Base-by-base conservation (phyloP, 345 rosid species). In the Schrenkiella parvula region DNA sequence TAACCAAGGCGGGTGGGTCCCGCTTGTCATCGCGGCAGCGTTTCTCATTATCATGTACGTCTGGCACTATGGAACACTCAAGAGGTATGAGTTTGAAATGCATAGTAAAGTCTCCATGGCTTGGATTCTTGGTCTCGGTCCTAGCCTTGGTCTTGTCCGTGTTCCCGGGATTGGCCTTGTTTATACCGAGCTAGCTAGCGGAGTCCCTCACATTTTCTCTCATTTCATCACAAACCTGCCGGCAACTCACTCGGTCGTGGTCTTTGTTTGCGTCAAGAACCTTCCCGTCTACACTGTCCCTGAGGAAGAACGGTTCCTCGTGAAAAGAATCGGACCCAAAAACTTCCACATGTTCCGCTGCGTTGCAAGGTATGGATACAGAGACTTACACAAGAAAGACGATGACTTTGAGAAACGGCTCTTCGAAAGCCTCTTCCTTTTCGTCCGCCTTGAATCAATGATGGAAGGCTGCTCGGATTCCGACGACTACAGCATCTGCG, bases 1-100 rank as follows among this genome's bases (percentile, higher is more conserved):
- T 18, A 78, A 89, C 75, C 92, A 85, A 73, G 96, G 96, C 9
- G 95, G 95, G 8, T 89, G 95, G 95, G 89, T 89, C 2, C 92
- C 95, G 13, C 89, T 89, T 0, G 96, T 80, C 58, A 84, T 89
- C 5, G 88, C 96, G 0, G 87, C 84, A 0, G 85, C 81, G 41
- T 89, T 87, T 80, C 86, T 89, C n/a, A 2, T 87, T 18, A 59
- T 87, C 71, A 89, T 89, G 96, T 84, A 83, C 14, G 77, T 79
- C 1, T 89, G 92, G 96, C 96, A 89, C 47, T 89, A 87, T 38
- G 96, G 96, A 54, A 84, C 87, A 0, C 57, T 83, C 75, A 87
- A 87, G 68, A 81, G 92, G 44, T 89, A 89, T 9, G 90, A 87
- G 80, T 85, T 89, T 54, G 90, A 89, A 81, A 81, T 85, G 90